Percentiles rank a stretch among this genome's conserved stretches.
phyloP scores from a whole-genome alignment of 805 yeast species.

The Starmerella stigmatis region DNA sequence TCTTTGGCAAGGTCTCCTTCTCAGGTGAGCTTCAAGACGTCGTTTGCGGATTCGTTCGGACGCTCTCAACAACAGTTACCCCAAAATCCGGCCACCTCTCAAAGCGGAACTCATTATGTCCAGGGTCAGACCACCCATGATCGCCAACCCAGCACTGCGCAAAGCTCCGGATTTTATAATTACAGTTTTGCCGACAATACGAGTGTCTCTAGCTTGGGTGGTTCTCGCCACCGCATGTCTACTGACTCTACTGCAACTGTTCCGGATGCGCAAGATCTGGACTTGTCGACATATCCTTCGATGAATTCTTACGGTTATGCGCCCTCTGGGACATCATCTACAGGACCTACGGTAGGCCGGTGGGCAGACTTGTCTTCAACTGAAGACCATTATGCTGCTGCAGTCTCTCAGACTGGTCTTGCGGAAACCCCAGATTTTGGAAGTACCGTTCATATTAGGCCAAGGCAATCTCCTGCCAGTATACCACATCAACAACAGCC shows the following conservation, averaged over 20 bases:
- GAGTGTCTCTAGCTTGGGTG: not conserved
- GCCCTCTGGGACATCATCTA: no score
- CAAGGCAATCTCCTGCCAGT: no score
- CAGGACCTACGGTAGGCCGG: not conserved
- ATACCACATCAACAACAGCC: not conserved
- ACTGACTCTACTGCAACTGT: slow-evolving; percentile 7
- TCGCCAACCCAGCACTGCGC: slow-evolving; percentile 10
- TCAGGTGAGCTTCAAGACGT: slow-evolving; percentile 63
- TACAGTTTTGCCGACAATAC: slow-evolving; percentile 5
- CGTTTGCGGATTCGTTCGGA: slow-evolving; percentile 56
- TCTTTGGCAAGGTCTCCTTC: slow-evolving; percentile 67
- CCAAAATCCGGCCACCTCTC: not conserved
- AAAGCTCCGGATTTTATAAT: not conserved
- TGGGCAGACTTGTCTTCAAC: slow-evolving; percentile 1
- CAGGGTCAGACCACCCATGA: slow-evolving; percentile 3
- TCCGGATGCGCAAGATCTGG: slow-evolving; percentile 9
- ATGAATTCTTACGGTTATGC: not conserved
- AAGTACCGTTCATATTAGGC: no score
- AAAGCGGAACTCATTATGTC: not conserved
- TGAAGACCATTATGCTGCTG: no score
- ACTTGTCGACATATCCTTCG: not conserved
- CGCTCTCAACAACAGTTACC: slow-evolving; percentile 5
- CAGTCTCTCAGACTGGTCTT: no score
- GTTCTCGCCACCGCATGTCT: slow-evolving; percentile 3
- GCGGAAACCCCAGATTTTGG: no score